These are phyloP conservation scores for Suhomyces emberorum DNA, from an alignment of 805 yeast genomes.

Conservation along the genomic window DNA sequence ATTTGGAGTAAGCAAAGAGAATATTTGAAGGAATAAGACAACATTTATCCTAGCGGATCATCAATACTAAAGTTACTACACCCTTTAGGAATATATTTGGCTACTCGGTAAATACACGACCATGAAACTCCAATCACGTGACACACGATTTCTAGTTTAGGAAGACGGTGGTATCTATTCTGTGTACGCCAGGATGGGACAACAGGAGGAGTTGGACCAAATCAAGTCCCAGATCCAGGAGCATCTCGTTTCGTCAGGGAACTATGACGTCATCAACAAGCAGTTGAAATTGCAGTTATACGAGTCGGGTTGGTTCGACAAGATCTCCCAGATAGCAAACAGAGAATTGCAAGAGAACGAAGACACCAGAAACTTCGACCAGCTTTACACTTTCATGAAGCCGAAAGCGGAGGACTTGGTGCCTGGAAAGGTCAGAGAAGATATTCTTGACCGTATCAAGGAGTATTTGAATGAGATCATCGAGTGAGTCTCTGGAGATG, in stretches of 20 bases:
- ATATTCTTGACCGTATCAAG: conserved; percentile 54
- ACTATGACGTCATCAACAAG: conserved; percentile 71
- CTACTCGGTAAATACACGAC: too few species aligned
- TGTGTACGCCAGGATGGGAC: conserved; percentile 4
- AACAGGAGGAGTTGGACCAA: conserved; percentile 33
- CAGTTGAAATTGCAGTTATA: conserved; percentile 60
- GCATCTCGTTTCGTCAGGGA: conserved; percentile 71
- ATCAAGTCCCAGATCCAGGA: conserved; percentile 64
- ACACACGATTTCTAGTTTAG: too few species aligned
- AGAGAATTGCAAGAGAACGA: conserved; percentile 43
- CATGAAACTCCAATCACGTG: too few species aligned
- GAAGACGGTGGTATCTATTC: too few species aligned
- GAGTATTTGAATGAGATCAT: conserved; percentile 51
- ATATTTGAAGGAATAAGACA: too few species aligned
- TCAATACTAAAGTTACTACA: too few species aligned
- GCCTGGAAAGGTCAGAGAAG: conserved; percentile 61
- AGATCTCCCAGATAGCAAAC: conserved; percentile 58
- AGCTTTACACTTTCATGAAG: conserved; percentile 50
- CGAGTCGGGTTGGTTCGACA: conserved; percentile 85
- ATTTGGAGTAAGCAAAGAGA: too few species aligned
- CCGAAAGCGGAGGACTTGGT: conserved; percentile 70
- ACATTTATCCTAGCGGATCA: too few species aligned
- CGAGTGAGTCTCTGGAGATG: too few species aligned
- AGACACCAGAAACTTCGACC: conserved; percentile 46
- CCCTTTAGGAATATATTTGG: too few species aligned